phyloP scores from a whole-genome alignment of 306 rosid genomes.

The Calophaca sinica region DNA sequence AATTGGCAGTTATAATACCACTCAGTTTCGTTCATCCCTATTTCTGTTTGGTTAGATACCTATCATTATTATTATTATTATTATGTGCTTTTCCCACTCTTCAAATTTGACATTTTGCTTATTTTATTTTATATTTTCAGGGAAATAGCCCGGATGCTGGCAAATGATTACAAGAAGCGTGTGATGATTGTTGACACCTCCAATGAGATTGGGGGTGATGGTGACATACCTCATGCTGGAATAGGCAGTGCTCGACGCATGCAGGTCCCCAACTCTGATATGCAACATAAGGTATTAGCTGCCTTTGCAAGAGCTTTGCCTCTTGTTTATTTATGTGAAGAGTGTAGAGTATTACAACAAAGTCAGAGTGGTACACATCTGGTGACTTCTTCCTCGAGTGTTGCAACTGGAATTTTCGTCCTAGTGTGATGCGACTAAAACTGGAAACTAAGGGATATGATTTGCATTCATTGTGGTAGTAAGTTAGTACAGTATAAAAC shows the following conservation, averaged over 20 bases:
- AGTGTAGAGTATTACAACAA: constrained; percentile 5
- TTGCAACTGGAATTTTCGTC: neutral
- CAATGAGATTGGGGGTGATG: constrained; percentile 99
- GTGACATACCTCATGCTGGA: constrained; percentile 96
- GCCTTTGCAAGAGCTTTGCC: constrained; percentile 23
- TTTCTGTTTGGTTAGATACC: too few species aligned
- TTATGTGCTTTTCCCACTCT: neutral
- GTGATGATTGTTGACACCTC: constrained; percentile 99
- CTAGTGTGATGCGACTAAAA: constrained; percentile 8
- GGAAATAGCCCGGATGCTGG: constrained; percentile 93
- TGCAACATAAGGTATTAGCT: constrained; percentile 80
- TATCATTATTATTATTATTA: too few species aligned
- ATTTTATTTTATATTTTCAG: constrained; percentile 53
- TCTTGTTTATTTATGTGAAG: constrained; percentile 35
- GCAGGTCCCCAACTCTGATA: constrained; percentile 91
- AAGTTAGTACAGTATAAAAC: neutral
- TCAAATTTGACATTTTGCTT: constrained; percentile 26
- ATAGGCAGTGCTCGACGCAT: constrained; percentile 95
- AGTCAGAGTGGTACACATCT: neutral
- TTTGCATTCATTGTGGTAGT: neutral
- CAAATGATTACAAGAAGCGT: constrained; percentile 90
- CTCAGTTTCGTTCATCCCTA: too few species aligned
- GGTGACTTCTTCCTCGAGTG: neutral
- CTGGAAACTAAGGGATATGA: constrained; percentile 10
- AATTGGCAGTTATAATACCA: too few species aligned